Evolutionary conservation across 768 basidiomycete genomes (phyloP), one percentile per base, ranked within the genome.

Genomic region (Trametes meyenii): DNA sequence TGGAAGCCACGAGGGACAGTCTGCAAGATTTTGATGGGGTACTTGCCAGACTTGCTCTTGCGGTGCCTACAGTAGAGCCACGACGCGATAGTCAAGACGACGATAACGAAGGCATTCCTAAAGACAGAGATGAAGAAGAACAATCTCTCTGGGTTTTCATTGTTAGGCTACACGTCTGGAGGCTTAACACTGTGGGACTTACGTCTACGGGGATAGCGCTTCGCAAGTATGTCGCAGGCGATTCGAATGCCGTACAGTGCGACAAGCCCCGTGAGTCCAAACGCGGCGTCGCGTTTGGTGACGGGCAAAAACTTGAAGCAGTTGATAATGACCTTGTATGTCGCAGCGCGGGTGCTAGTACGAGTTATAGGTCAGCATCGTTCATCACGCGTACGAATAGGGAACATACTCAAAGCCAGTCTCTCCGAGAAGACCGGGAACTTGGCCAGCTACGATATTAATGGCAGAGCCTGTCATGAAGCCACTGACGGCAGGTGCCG

Each of bases 401-500:
- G 7, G 19, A 2, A 77, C 88, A 68, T 62, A 92, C 92, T 91
- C 82, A 72, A 97, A 92, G 26, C 87, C 88, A 55, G 85, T 80
- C 57, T 93, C 90, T 23, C 96, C 97, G 80, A 99, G 85, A 46
- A 99, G 74, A 0, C 88, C 90, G 1, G 96, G 94, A 4, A 97
- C 81, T 76, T 99, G 96, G 36, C 93, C 86, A 17, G 86, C 81
- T 16, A 87, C 88, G 67, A 98, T 98, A 72, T 80, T 95, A 76
- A 98, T 86, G 38, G 96, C 96, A n/a, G 92, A 95, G 19, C 96
- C 96, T 0, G 96, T 98, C 95, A 99, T 97, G 78, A 96, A 92
- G 19, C 89, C 90, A 67, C 87, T 89, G 61, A 94, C 88, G 2
- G 91, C 92, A 2, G 90, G 90, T 7, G 85, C 81, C 19, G 92